These are phyloP conservation scores for Marchantia polymorpha DNA, from an alignment of 225 moss, liverwort and hornwort species.

Conservation along the genomic window DNA sequence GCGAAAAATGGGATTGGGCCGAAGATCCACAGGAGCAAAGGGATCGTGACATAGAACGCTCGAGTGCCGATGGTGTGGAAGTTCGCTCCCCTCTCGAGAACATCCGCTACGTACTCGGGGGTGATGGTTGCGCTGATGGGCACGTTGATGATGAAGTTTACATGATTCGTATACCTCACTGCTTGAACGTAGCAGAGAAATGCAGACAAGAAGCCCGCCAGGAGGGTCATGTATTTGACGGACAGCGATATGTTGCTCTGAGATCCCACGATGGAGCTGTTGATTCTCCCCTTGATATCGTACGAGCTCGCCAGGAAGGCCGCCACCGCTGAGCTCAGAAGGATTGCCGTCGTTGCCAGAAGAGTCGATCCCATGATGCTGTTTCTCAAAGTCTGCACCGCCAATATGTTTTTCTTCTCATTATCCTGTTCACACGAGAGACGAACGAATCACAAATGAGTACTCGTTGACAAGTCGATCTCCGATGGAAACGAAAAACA, in stretches of 20 bases:
- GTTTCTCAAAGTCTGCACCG: constrained; percentile 89
- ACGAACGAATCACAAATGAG: background rate
- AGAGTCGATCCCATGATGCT: constrained; percentile 86
- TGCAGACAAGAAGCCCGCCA: constrained; percentile 57
- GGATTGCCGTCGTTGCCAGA: constrained; percentile 72
- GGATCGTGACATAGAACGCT: constrained; percentile 39
- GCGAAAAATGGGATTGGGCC: constrained; percentile 41
- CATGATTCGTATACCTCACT: constrained; percentile 72
- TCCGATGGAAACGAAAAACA: no score
- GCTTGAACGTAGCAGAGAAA: constrained; percentile 75
- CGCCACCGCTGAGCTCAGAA: constrained; percentile 64
- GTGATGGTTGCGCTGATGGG: constrained; percentile 49
- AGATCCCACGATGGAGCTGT: constrained; percentile 29
- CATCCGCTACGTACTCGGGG: constrained; percentile 50
- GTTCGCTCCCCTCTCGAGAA: constrained; percentile 45
- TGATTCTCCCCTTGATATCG: constrained; percentile 42
- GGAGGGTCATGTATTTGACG: constrained; percentile 55
- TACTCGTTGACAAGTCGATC: no score
- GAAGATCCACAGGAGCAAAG: constrained; percentile 52
- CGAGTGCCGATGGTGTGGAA: constrained; percentile 54
- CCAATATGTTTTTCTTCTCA: constrained; percentile 80
- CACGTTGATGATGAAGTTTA: constrained; percentile 82
- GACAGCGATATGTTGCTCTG: constrained; percentile 5
- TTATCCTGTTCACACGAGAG: constrained; percentile 58
- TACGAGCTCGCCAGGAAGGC: constrained; percentile 79